Evolutionary conservation across 2,329 filamentous ascomycete species (phyloP).

Genomic region (Cercospora sp.): DNA sequence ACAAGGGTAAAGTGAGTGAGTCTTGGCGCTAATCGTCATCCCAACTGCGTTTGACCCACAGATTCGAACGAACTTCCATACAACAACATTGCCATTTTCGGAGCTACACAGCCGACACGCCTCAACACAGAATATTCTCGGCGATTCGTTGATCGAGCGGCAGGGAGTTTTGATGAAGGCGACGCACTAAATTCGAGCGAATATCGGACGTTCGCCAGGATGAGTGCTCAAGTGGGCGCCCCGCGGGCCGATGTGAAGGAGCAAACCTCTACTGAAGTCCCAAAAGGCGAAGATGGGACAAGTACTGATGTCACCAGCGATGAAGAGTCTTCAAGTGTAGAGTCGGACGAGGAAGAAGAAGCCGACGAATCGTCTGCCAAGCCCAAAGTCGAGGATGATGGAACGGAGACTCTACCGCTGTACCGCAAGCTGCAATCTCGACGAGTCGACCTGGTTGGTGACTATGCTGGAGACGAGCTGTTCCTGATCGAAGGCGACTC

Average conservation of each 20-base stretch:
- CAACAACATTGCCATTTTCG: conserved; percentile 2
- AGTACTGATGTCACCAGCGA: not conserved
- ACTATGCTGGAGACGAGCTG: conserved; percentile 71
- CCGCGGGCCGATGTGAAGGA: not conserved
- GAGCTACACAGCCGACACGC: not conserved
- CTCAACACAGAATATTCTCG: not conserved
- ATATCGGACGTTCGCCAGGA: conserved; percentile 6
- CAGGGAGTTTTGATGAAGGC: not conserved
- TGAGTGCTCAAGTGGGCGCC: conserved; percentile 6
- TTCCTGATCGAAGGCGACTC: conserved; percentile 75
- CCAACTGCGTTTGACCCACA: conserved; percentile 7
- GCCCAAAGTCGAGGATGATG: not conserved
- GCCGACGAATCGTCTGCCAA: conserved; percentile 1
- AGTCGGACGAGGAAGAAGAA: conserved; percentile 5
- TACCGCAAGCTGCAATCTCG: conserved; percentile 49
- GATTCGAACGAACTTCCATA: conserved; percentile 4
- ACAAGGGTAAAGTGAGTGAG: not conserved
- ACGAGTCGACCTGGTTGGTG: conserved; percentile 67
- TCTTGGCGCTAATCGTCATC: conserved; percentile 1
- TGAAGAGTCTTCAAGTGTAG: conserved; percentile 1
- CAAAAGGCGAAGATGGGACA: not conserved
- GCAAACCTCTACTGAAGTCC: not conserved
- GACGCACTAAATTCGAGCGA: not conserved
- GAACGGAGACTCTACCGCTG: conserved; percentile 9
- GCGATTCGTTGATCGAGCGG: not conserved